phyloP scores from a whole-genome alignment of 352 stramenopile species.

The Globisporangium abappressorium region DNA sequence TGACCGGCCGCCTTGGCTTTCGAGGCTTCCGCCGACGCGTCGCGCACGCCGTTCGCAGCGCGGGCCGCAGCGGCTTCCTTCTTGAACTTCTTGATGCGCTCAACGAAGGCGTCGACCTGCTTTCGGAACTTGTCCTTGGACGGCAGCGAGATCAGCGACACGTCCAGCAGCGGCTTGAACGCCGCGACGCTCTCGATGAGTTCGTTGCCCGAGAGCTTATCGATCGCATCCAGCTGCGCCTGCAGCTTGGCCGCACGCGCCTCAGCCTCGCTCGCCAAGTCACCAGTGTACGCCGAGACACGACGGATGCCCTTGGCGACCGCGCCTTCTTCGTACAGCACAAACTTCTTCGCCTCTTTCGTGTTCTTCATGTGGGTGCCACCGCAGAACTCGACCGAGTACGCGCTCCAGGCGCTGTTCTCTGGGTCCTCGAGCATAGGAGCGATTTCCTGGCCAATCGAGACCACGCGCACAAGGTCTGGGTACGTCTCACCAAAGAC shows the following conservation, averaged over 20 bases:
- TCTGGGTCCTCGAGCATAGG: constrained; percentile 83
- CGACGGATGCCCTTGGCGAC: constrained; percentile 97
- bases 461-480: constrained; percentile 97
- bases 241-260: constrained; percentile 80
- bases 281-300: constrained; percentile 93
- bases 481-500: constrained; percentile 99
- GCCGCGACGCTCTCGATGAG: constrained; percentile 88
- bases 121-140: constrained; percentile 86
- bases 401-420: constrained; percentile 88
- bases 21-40: constrained; percentile 47
- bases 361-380: constrained; percentile 98
- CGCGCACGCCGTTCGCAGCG: constrained; percentile 65
- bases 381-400: constrained; percentile 99
- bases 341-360: constrained; percentile 94
- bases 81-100: constrained; percentile 79
- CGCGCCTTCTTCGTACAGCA: constrained; percentile 95
- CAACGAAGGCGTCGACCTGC: constrained; percentile 68
- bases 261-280: constrained; percentile 85
- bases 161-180: constrained; percentile 89
- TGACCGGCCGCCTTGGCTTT: constrained; percentile 58
- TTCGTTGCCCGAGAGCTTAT: constrained; percentile 63
- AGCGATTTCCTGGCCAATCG: constrained; percentile 85
- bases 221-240: constrained; percentile 69
- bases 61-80: constrained; percentile 69
- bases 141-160: constrained; percentile 87